A percentile compares a stretch with the other conserved stretches of the same genome.
Conservation (phyloP, 2,329 filamentous ascomycete species). For the Cercospora canescens region DNA sequence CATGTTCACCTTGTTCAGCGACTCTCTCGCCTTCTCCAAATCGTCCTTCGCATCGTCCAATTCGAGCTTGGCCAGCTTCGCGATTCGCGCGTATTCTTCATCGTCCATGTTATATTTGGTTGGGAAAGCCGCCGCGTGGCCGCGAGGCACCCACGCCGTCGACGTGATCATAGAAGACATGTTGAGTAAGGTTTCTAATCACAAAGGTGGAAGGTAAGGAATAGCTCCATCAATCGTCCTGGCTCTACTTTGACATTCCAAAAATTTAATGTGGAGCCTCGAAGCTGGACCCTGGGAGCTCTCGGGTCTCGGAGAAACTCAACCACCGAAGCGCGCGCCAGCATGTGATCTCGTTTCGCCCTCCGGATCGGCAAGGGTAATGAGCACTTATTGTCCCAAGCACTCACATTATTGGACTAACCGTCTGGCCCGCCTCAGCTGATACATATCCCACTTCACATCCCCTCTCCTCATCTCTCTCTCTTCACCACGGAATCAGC, state of each 20-base stretch:
- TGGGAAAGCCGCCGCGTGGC: conserved; percentile 51
- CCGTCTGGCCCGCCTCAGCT: not conserved
- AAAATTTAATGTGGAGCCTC: conserved; percentile 8
- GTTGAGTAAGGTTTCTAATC: not conserved
- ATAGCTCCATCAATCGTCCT: not conserved
- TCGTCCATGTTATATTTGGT: conserved; percentile 53
- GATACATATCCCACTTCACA: conserved; percentile 1
- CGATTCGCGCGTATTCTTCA: conserved; percentile 53
- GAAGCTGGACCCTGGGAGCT: not conserved
- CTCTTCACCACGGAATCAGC: too few relatives aligned
- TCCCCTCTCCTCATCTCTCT: not conserved
- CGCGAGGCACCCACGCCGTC: conserved; percentile 55
- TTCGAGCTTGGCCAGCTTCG: conserved; percentile 59
- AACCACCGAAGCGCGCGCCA: not conserved
- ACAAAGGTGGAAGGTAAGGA: too few relatives aligned
- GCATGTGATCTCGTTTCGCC: not conserved
- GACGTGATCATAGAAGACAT: conserved; percentile 58
- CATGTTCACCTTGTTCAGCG: conserved; percentile 37
- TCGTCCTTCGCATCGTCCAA: conserved; percentile 91
- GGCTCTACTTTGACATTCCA: not conserved
- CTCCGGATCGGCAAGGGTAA: not conserved
- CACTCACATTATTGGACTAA: not conserved
- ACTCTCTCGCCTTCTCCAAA: conserved; percentile 66
- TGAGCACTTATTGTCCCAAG: conserved; percentile 5
- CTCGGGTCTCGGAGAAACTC: not conserved